phyloP scores from a whole-genome alignment of 371 early-diverging fungal genomes.

The Mucor velutinosus region DNA sequence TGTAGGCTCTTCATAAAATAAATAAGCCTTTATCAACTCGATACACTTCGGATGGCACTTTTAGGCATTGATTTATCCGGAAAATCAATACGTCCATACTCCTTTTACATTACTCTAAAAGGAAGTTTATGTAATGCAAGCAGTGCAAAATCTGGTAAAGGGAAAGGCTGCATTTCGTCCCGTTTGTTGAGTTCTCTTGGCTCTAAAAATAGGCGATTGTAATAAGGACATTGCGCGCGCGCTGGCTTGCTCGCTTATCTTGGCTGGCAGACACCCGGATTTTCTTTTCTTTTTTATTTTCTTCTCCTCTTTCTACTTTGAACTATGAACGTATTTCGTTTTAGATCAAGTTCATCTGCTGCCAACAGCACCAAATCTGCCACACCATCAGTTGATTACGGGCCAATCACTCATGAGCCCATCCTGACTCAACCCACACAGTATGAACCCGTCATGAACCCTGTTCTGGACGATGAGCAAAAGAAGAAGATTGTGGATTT shows the following conservation, averaged over 20 bases:
- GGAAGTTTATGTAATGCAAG: neutral
- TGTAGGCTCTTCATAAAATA: too few species aligned
- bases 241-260: neutral
- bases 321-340: slow-evolving; percentile 13
- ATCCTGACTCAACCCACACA: slow-evolving; percentile 19
- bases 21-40: too few species aligned
- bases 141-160: neutral
- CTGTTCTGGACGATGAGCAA: slow-evolving; percentile 49
- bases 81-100: neutral
- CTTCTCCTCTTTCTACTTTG: neutral
- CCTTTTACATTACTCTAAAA: neutral
- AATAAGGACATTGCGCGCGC: neutral
- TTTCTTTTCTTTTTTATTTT: neutral
- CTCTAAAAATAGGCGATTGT: neutral
- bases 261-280: neutral
- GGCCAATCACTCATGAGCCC: slow-evolving; percentile 26
- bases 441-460: slow-evolving; percentile 24
- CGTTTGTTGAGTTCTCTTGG: neutral
- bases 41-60: too few species aligned
- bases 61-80: too few species aligned
- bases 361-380: slow-evolving; percentile 10
- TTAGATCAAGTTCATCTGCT: slow-evolving; percentile 9
- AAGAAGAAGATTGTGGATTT: slow-evolving; percentile 40
- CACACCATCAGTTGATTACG: slow-evolving; percentile 8
- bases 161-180: neutral